Base-by-base conservation (phyloP, 306 rosid species). In the Inga oerstediana region DNA sequence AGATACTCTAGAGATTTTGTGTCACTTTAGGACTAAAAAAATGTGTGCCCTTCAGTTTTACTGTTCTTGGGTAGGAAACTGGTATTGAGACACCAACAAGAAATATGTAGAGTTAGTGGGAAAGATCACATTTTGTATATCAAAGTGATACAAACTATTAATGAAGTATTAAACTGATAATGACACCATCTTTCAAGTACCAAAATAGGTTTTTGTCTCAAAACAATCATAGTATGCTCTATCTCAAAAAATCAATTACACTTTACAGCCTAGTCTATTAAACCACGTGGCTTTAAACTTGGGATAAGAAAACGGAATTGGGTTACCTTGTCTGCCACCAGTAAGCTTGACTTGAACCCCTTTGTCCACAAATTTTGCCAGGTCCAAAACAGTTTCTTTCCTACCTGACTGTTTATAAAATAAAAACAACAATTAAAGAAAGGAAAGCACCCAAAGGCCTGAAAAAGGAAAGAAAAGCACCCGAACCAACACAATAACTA, bases 281-380 rank as follows among this genome's bases (percentile, higher is more conserved):
- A 71, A 1, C 78, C 15, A 14, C 61, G 52, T 39, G 17, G 3
- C 64, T 45, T 51, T 54, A 15, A 34, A 43, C 16, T 37, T 30
- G 41, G 22, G 75, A 34, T 41, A 72, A 68, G 2, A 61, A 68
- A 27, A 46, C 3, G 41, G 37, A 74, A 65, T 5, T 48, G 46
- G 68, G 27, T 45, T 45, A 82, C 97, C 97, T 90, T 93, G 97
- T 87, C 97, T 88, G 11, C 96, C 96, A 65, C 97, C 97, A 30
- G 94, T 91, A 81, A 93, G 97, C 92, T 93, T 93, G 65, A 93
- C 97, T 84, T 90, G 93, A 61, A 93, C 97, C 32, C 97, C 97
- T 80, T 93, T 93, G 91, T 93, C 96, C 74, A 91, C 96, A 61
- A 93, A 93, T 90, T 93, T 91, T 13, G 97, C 97, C 84, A 93